Evolutionary conservation across 2,329 filamentous ascomycete species (phyloP).

Genomic region (Pseudocercospora fijiensis): DNA sequence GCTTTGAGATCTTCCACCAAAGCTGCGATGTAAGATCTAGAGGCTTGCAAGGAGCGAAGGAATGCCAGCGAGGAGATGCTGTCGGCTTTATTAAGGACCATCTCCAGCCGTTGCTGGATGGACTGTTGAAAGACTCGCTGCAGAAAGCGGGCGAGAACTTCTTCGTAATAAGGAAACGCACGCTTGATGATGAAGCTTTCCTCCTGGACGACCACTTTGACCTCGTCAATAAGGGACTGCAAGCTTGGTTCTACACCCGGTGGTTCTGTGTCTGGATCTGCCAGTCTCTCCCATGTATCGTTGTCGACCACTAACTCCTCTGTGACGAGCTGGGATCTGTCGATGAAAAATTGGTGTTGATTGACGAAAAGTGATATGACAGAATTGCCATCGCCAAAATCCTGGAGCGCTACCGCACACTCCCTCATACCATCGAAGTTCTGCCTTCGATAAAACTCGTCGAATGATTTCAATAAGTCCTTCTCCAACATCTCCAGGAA

Average conservation of each 20-base stretch:
- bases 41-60: slow-evolving; percentile 83
- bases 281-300: slow-evolving; percentile 81
- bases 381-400: slow-evolving; percentile 93
- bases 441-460: slow-evolving; percentile 90
- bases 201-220: slow-evolving; percentile 92
- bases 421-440: slow-evolving; percentile 99
- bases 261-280: slow-evolving; percentile 89
- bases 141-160: slow-evolving; percentile 87
- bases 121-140: slow-evolving; percentile 97
- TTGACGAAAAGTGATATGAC: slow-evolving; percentile 97
- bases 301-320: slow-evolving; percentile 76
- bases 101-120: slow-evolving; percentile 90
- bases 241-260: slow-evolving; percentile 88
- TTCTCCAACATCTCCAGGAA: slow-evolving; percentile 95
- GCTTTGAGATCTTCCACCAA: slow-evolving; percentile 90
- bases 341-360: slow-evolving; percentile 99
- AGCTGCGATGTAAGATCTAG: slow-evolving; percentile 80
- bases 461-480: slow-evolving; percentile 91
- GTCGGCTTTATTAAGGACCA: slow-evolving; percentile 92
- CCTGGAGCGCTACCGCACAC: slow-evolving; percentile 86
- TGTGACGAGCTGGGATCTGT: slow-evolving; percentile 84
- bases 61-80: slow-evolving; percentile 91
- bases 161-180: slow-evolving; percentile 94
- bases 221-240: slow-evolving; percentile 89
- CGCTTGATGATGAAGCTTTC: slow-evolving; percentile 96